Conservation (phyloP, 2,329 filamentous ascomycete species). For the Verticillium alfalfae region DNA sequence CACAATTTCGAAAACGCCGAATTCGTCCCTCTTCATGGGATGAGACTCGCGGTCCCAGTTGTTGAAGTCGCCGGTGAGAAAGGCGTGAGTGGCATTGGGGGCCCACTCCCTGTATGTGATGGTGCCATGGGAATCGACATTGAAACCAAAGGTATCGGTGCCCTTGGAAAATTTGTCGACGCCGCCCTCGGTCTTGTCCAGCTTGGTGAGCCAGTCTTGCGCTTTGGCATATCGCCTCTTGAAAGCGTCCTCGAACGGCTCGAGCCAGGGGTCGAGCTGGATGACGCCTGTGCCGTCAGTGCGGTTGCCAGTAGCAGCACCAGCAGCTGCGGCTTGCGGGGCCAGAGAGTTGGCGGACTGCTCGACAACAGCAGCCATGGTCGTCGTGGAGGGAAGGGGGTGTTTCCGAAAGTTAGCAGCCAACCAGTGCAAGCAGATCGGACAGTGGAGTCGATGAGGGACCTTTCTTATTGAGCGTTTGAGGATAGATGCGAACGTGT, state of each 20-base stretch:
- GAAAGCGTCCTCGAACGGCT: constrained; percentile 75
- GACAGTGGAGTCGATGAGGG: no score
- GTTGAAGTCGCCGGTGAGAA: constrained; percentile 93
- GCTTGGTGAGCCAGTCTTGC: constrained; percentile 79
- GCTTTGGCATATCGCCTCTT: constrained; percentile 72
- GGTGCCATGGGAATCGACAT: constrained; percentile 73
- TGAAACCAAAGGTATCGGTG: constrained; percentile 80
- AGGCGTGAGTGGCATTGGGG: constrained; percentile 78
- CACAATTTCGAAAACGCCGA: constrained; percentile 80
- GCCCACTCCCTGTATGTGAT: constrained; percentile 96
- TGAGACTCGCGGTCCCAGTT: constrained; percentile 80
- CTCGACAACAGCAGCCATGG: constrained; percentile 14
- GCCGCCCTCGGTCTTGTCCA: constrained; percentile 80
- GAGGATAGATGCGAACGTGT: no score
- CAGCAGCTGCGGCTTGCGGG: constrained; percentile 22
- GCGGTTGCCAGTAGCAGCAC: constrained; percentile 45
- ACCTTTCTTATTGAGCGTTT: no score
- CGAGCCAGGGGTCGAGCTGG: constrained; percentile 82
- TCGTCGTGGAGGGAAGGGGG: neutral
- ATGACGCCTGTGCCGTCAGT: constrained; percentile 76
- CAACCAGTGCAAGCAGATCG: no score
- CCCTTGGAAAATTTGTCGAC: constrained; percentile 91
- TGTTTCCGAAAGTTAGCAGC: no score
- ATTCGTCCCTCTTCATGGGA: constrained; percentile 80
- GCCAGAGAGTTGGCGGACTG: constrained; percentile 39